Percentiles rank a stretch among this genome's conserved stretches.
Conservation (phyloP, 2,329 filamentous ascomycete genomes). For the Fusarium subtropicale region DNA sequence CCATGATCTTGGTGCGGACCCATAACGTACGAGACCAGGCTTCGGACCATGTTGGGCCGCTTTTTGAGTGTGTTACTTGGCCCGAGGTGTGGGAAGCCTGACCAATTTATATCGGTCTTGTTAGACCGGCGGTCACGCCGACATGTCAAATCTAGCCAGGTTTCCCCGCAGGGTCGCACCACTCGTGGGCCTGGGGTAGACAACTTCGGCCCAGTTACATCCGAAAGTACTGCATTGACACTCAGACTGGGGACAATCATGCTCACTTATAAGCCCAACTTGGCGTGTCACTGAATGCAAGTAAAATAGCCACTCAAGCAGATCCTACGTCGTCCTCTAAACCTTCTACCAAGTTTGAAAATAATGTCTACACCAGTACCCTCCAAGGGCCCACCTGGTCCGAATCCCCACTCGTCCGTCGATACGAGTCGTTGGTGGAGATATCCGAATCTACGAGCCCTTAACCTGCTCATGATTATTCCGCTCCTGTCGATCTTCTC, state of each 20-base stretch:
- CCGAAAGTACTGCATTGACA: neutral
- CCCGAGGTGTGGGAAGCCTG: neutral
- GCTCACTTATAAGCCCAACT: neutral
- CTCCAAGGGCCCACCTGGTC: neutral
- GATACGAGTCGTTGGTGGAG: conserved; percentile 1
- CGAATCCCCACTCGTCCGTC: neutral
- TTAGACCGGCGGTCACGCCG: neutral
- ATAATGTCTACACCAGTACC: neutral
- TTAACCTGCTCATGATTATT: conserved; percentile 7
- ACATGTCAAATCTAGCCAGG: neutral
- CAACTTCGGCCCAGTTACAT: neutral
- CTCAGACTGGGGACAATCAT: neutral
- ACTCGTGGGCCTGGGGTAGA: neutral
- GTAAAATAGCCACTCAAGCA: neutral
- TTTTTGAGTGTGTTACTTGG: neutral
- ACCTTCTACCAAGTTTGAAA: neutral
- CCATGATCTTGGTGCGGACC: neutral
- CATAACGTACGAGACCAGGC: neutral
- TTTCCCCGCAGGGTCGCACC: neutral
- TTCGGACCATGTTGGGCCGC: conserved; percentile 14
- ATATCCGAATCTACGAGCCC: neutral
- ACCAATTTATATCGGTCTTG: neutral
- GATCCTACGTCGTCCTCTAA: neutral
- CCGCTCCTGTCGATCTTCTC: conserved; percentile 6
- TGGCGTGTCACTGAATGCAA: neutral